Conservation (phyloP, 2,329 filamentous ascomycete species). For the Ophioceras dolichostomum region DNA sequence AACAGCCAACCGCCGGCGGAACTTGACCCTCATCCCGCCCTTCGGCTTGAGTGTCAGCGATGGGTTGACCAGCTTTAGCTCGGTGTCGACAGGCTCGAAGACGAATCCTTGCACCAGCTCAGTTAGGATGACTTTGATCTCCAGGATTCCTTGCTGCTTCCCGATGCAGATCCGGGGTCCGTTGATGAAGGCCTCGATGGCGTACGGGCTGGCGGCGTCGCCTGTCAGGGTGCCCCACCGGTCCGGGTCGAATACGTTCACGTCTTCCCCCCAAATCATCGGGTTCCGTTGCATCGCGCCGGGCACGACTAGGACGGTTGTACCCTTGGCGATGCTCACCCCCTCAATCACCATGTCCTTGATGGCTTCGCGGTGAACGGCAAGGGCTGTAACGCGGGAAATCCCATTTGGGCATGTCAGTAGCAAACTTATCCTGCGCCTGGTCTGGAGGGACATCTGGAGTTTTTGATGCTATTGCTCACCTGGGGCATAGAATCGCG, state of each 20-base stretch:
- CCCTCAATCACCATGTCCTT: constrained; percentile 20
- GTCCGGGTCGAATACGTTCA: constrained; percentile 21
- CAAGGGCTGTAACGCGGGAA: no score
- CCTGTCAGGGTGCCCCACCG: constrained; percentile 19
- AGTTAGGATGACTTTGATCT: constrained; percentile 14
- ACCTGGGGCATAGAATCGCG: constrained; percentile 25
- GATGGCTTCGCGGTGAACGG: not conserved
- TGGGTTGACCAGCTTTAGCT: not conserved
- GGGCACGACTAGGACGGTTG: constrained; percentile 20
- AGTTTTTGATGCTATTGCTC: no score
- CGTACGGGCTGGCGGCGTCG: constrained; percentile 15
- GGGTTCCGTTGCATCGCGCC: constrained; percentile 22
- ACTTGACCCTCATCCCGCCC: constrained; percentile 1
- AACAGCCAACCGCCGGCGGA: no score
- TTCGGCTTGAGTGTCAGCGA: not conserved
- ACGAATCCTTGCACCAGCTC: constrained; percentile 8
- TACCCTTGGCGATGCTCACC: constrained; percentile 21
- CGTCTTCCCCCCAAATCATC: constrained; percentile 23
- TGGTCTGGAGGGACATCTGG: no score
- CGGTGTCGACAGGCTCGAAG: constrained; percentile 1
- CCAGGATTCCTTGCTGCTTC: constrained; percentile 12
- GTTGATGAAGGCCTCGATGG: constrained; percentile 15
- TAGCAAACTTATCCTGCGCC: no score
- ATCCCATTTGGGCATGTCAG: constrained; percentile 2
- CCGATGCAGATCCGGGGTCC: constrained; percentile 15